Conservation (phyloP, 306 rosid genomes). For the Elaeagnus macrophylla region DNA sequence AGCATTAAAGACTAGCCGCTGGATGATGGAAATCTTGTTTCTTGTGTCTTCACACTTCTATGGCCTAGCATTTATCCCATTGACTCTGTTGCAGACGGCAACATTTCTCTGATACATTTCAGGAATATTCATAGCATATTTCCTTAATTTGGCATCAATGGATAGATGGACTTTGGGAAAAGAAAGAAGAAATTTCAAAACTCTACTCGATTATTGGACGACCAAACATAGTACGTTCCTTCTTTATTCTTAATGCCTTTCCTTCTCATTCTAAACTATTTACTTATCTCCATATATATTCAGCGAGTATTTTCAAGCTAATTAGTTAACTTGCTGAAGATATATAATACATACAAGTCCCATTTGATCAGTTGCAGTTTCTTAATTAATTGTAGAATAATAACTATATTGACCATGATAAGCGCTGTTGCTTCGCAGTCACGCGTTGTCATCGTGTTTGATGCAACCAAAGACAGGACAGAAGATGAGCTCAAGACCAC, state of each 20-base stretch:
- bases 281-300: background rate
- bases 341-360: background rate
- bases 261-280: background rate
- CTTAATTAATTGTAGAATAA: too few relatives aligned
- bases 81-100: conserved; percentile 3
- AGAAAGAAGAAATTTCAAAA: background rate
- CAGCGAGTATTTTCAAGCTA: background rate
- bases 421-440: conserved; percentile 18
- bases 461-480: conserved; percentile 42
- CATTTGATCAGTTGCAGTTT: background rate
- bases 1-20: background rate
- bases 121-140: conserved; percentile 11
- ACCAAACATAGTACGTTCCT: background rate
- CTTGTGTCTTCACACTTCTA: background rate
- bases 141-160: background rate
- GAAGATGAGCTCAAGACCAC: conserved; percentile 30
- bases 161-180: background rate
- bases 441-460: conserved; percentile 38
- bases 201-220: background rate
- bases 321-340: background rate
- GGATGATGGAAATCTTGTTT: background rate
- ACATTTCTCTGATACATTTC: background rate
- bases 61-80: conserved; percentile 11
- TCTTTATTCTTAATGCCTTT: background rate
- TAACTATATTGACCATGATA: background rate